Evolutionary conservation across 371 early-diverging fungal species (phyloP).

Genomic region (Rhizopus sp.): DNA sequence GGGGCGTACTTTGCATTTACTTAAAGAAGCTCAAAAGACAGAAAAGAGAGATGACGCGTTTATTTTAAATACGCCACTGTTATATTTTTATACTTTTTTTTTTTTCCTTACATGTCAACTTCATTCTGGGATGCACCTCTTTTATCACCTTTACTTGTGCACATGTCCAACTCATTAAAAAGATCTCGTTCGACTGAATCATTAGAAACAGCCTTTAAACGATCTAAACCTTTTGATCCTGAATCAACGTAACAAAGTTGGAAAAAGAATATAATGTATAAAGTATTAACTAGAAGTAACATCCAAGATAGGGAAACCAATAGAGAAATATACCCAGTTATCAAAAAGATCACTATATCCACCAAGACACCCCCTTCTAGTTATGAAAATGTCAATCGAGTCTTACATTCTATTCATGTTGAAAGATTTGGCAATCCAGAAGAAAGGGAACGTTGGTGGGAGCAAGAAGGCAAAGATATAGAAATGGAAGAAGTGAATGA

Average conservation of each 20-base stretch:
- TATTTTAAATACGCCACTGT: no score
- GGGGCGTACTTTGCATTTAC: no score
- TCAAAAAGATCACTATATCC: conserved; percentile 16
- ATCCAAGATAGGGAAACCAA: not conserved
- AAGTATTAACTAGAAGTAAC: conserved; percentile 1
- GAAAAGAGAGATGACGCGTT: not conserved
- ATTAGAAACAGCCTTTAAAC: conserved; percentile 16
- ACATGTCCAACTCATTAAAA: conserved; percentile 14
- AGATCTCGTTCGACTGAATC: conserved; percentile 25
- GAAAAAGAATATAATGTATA: not conserved
- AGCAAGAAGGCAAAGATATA: conserved; percentile 18
- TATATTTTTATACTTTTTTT: not conserved
- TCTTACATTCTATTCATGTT: conserved; percentile 22
- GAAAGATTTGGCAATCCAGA: conserved; percentile 36
- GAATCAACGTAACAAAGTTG: not conserved
- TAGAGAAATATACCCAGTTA: conserved; percentile 3
- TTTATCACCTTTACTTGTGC: conserved; percentile 17
- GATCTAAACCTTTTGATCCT: conserved; percentile 11
- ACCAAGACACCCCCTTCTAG: conserved; percentile 17
- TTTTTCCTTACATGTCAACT: conserved; percentile 12
- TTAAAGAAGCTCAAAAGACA: no score
- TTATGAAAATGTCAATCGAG: conserved; percentile 26
- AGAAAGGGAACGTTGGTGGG: conserved; percentile 27
- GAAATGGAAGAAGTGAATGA: conserved; percentile 22
- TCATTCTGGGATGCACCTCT: conserved; percentile 17